Evolutionary conservation across 495 filamentous ascomycete species (phyloP), one percentile per base, ranked within the genome.

Genomic region (Aspergillus heteromorphus): DNA sequence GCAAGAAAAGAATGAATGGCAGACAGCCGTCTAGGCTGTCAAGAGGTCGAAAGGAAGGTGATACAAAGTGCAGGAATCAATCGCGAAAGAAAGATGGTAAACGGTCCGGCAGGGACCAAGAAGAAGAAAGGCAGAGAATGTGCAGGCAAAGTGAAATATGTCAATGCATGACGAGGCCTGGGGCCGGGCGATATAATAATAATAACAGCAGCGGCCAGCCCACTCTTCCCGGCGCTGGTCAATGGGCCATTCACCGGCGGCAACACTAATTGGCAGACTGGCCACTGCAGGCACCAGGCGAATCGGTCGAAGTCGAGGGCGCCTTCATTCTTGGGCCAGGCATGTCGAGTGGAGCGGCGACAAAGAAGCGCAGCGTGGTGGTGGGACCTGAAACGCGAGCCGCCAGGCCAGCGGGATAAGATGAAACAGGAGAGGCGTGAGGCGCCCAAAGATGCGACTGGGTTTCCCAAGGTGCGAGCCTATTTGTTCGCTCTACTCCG

Each of bases 31-130:
- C 64, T 40, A 66, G 64, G 60, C 56, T 41, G 16, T 7, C 34
- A 47, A n/a, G 36, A 53, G 20, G 48, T 45, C 29, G 36, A 57
- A 20, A 18, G 16, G 45, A 55, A 53, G 45, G 49, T 38, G 3
- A 18, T 3, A 19, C 48, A 54, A 48, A 51, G 52, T 53, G 56
- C 58, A 56, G 62, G 58, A 45, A 51, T 62, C 59, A 54, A 54
- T 61, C 48, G 52, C 42, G 27, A 54, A 25, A 27, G 19, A 65
- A 60, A 53, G 60, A 61, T 57, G 57, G 60, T 57, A 64, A 57
- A 47, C 21, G 11, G 41, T 30, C 17, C 4, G 31, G 25, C 40
- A 13, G 36, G 21, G 45, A 14, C 31, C 21, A 48, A 53, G 31
- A 56, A 47, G 36, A 62, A 49, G 41, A 56, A 55, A 45, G 42